phyloP scores from a whole-genome alignment of 2,329 filamentous ascomycete species.

The Claviceps humidiphila region DNA sequence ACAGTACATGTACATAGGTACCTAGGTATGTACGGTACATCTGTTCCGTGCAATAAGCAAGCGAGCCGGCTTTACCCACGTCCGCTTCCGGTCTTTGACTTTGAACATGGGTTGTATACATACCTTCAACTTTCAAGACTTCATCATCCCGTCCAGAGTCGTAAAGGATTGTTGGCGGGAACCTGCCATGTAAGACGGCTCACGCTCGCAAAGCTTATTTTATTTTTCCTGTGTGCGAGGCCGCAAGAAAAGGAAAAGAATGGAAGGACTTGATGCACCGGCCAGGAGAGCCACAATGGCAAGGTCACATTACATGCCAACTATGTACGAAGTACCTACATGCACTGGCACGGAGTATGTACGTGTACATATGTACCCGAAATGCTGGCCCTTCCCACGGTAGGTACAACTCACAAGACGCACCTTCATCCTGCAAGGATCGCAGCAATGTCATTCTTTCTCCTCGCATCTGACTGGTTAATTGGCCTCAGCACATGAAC shows the following conservation, averaged over 20 bases:
- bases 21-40: background rate
- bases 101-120: no score
- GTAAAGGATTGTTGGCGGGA: no score
- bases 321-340: no score
- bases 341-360: no score
- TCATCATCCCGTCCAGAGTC: no score
- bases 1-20: no score
- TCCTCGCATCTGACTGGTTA: slow-evolving; percentile 5
- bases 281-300: background rate
- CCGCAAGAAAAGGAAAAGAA: background rate
- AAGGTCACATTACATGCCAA: background rate
- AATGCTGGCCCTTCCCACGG: no score
- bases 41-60: background rate
- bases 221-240: background rate
- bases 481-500: background rate
- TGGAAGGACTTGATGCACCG: background rate
- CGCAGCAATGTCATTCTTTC: background rate
- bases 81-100: background rate
- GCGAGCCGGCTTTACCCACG: background rate
- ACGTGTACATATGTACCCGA: no score
- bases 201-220: background rate
- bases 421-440: slow-evolving; percentile 1
- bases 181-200: background rate
- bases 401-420: background rate
- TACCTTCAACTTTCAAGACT: no score